A percentile compares a stretch with the other conserved stretches of the same genome.
phyloP scores from a whole-genome alignment of 768 basidiomycete species.

The Lactarius vividus region DNA sequence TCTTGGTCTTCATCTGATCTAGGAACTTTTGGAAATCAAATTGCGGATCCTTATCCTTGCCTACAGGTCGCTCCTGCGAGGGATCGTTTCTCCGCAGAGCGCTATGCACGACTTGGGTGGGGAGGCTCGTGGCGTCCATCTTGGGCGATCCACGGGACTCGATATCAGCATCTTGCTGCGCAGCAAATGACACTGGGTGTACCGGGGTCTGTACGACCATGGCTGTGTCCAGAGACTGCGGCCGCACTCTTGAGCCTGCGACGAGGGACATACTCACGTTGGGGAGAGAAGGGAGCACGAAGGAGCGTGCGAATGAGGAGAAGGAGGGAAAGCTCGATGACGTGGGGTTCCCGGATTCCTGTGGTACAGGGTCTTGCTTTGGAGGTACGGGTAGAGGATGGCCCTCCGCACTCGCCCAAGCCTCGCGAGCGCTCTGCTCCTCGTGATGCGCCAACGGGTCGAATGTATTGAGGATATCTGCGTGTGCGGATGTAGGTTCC shows the following conservation, averaged over 20 bases:
- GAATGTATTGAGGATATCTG: constrained; percentile 55
- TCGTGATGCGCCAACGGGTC: constrained; percentile 62
- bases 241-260: constrained; percentile 38
- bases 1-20: constrained; percentile 87
- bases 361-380: constrained; percentile 6
- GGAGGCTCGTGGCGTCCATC: background rate
- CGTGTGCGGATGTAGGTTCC: background rate
- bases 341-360: constrained; percentile 26
- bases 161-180: constrained; percentile 16
- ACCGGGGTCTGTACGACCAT: constrained; percentile 21
- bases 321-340: constrained; percentile 55
- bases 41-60: constrained; percentile 40
- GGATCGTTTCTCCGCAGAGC: constrained; percentile 29
- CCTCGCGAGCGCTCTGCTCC: constrained; percentile 57
- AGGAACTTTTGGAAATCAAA: constrained; percentile 96
- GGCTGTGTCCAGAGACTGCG: constrained; percentile 53
- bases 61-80: constrained; percentile 29
- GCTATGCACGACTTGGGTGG: constrained; percentile 9
- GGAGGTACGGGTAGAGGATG: constrained; percentile 49
- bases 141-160: constrained; percentile 23
- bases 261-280: constrained; percentile 26
- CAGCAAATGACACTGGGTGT: constrained; percentile 13
- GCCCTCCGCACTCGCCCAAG: constrained; percentile 61
- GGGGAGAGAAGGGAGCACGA: constrained; percentile 51
- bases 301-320: constrained; percentile 62